These are phyloP conservation scores for Aegilops longissima DNA, from an alignment of 176 grass and related monocot genomes.

Conservation along the genomic window DNA sequence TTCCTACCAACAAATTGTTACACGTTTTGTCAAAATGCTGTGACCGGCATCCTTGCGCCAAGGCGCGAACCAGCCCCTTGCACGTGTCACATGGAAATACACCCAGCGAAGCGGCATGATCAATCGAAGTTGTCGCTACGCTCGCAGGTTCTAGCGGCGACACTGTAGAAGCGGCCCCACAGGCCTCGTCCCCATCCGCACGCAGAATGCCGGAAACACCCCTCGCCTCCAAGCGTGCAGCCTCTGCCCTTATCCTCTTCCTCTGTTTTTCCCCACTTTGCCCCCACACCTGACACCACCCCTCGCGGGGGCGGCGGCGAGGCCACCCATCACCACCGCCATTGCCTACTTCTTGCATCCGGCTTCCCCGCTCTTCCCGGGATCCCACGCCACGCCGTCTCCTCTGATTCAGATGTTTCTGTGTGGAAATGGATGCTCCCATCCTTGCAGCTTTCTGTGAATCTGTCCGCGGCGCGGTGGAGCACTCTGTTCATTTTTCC, in stretches of 20 bases:
- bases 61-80: no score
- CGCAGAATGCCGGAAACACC: neutral
- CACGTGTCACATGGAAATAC: no score
- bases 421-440: neutral
- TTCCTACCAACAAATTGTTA: no score
- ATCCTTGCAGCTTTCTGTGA: neutral
- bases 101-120: no score
- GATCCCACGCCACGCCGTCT: no score
- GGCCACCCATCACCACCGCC: neutral
- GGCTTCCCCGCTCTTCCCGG: neutral
- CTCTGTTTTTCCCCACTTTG: neutral
- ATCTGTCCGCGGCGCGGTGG: neutral
- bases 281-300: no score
- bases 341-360: neutral
- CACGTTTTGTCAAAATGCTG: no score
- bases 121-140: neutral
- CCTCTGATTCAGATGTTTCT: neutral
- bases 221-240: neutral
- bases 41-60: no score
- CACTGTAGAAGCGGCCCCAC: neutral
- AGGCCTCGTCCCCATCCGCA: neutral
- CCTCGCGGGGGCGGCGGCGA: neutral
- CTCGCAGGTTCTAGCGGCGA: neutral
- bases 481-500: neutral
- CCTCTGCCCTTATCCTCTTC: neutral